Evolutionary conservation across 2,329 filamentous ascomycete species (phyloP).

Genomic region (Ophiostoma australiae): DNA sequence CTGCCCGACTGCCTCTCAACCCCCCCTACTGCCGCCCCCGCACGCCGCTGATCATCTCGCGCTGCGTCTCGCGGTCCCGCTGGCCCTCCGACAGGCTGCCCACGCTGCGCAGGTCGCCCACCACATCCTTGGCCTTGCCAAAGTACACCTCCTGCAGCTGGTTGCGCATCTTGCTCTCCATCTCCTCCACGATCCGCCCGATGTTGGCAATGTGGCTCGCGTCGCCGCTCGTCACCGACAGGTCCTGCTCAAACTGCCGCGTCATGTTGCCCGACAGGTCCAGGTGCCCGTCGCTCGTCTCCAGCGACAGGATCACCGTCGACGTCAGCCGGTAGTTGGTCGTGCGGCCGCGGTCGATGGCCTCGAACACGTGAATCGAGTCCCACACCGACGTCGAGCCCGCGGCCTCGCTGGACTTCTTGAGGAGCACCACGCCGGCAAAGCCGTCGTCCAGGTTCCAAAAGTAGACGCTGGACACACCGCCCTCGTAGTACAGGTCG

Average conservation of each 20-base stretch:
- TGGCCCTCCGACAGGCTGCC: constrained; percentile 78
- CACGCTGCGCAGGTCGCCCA: constrained; percentile 87
- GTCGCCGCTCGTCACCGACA: constrained; percentile 76
- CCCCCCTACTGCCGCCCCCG: constrained; percentile 32
- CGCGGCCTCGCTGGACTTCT: constrained; percentile 66
- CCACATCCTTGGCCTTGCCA: constrained; percentile 97
- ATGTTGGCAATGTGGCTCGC: constrained; percentile 94
- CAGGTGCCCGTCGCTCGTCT: constrained; percentile 66
- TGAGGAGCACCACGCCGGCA: constrained; percentile 88
- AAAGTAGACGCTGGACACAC: constrained; percentile 92
- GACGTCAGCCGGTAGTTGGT: constrained; percentile 98
- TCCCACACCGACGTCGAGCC: constrained; percentile 70
- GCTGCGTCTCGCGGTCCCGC: constrained; percentile 76
- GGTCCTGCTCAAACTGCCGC: constrained; percentile 86
- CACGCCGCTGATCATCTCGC: constrained; percentile 75
- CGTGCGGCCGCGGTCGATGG: constrained; percentile 82
- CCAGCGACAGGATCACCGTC: constrained; percentile 88
- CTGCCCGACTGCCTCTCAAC: no score
- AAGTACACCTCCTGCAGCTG: constrained; percentile 98
- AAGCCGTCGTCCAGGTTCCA: constrained; percentile 99
- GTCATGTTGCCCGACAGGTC: constrained; percentile 98
- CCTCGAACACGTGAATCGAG: constrained; percentile 97
- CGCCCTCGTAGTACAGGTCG: constrained; percentile 95
- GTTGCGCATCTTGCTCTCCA: constrained; percentile 99
- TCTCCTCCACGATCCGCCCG: constrained; percentile 90